Percentiles rank a stretch among this genome's conserved stretches.
Conservation (phyloP, 2,329 filamentous ascomycete genomes). For the Microcyclospora tardicrescens region DNA sequence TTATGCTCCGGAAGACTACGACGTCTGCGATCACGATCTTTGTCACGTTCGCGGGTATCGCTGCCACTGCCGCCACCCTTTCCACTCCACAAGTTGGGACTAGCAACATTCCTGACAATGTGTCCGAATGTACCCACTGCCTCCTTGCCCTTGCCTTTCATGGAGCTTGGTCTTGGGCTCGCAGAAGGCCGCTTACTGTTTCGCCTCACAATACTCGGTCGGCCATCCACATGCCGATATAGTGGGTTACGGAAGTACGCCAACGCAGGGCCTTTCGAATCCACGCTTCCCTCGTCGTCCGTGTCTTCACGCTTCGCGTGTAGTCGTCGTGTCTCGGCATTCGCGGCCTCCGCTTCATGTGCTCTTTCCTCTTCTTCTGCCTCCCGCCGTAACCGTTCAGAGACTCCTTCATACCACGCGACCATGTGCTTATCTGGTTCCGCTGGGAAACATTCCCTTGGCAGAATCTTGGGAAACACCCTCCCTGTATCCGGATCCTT, state of each 20-base stretch:
- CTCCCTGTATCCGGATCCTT: constrained; percentile 53
- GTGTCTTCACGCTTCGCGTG: constrained; percentile 8
- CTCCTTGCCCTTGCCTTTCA: constrained; percentile 25
- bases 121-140: constrained; percentile 23
- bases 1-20: constrained; percentile 11
- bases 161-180: constrained; percentile 18
- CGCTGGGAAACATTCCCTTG: constrained; percentile 57
- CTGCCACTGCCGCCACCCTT: constrained; percentile 9
- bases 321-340: constrained; percentile 13
- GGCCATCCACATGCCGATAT: constrained; percentile 32
- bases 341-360: constrained; percentile 14
- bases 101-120: constrained; percentile 23
- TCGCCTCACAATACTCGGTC: constrained; percentile 31
- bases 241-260: constrained; percentile 38
- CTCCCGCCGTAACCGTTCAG: constrained; percentile 54
- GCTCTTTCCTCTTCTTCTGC: constrained; percentile 31
- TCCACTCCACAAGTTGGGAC: constrained; percentile 25
- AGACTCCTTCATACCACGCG: constrained; percentile 71
- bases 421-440: constrained; percentile 68
- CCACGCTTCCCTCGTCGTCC: constrained; percentile 21
- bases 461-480: constrained; percentile 45
- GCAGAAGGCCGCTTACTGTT: constrained; percentile 21
- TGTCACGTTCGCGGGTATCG: constrained; percentile 14
- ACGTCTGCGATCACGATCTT: constrained; percentile 8
- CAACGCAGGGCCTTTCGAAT: constrained; percentile 32